Percentiles rank a stretch among this genome's conserved stretches.
Evolutionary conservation across 768 basidiomycete species (phyloP).

Genomic region (Dentipellis fragilis): DNA sequence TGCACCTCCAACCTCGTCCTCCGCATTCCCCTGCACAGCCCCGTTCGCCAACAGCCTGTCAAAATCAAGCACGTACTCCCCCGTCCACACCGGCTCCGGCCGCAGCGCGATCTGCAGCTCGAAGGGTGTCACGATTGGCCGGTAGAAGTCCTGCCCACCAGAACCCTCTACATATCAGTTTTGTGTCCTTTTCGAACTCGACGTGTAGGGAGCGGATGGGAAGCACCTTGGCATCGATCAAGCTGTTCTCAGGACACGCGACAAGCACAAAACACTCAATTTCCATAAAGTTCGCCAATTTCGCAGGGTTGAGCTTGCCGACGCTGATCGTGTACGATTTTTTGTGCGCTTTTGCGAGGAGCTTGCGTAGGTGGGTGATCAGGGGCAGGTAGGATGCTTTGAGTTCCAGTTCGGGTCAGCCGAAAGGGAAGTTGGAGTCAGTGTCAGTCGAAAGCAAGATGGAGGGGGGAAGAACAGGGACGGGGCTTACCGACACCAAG

Average conservation of each 20-base stretch:
- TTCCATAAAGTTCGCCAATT: conserved; percentile 92
- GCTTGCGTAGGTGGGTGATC: conserved; percentile 67
- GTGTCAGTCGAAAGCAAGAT: no score
- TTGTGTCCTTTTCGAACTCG: not conserved
- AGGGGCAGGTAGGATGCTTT: conserved; percentile 79
- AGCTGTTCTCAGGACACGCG: conserved; percentile 87
- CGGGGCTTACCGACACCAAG: conserved; percentile 62
- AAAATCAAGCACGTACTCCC: conserved; percentile 74
- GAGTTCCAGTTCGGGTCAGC: not conserved
- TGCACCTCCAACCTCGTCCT: conserved; percentile 15
- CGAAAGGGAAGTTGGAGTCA: not conserved
- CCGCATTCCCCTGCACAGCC: not conserved
- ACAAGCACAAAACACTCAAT: conserved; percentile 94
- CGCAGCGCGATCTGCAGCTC: conserved; percentile 79
- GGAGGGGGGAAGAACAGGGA: not conserved
- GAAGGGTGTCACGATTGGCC: conserved; percentile 90
- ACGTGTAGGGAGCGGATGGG: not conserved
- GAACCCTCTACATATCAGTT: not conserved
- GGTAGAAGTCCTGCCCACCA: conserved; percentile 65
- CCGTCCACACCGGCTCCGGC: conserved; percentile 62
- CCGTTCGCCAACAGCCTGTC: conserved; percentile 38
- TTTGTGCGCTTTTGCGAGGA: conserved; percentile 60
- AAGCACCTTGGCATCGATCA: conserved; percentile 61
- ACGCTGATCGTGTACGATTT: conserved; percentile 94
- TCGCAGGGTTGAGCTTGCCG: conserved; percentile 89